These are phyloP conservation scores for Geotrichum reessii DNA, from an alignment of 1,139 yeast genomes.

Conservation along the genomic window DNA sequence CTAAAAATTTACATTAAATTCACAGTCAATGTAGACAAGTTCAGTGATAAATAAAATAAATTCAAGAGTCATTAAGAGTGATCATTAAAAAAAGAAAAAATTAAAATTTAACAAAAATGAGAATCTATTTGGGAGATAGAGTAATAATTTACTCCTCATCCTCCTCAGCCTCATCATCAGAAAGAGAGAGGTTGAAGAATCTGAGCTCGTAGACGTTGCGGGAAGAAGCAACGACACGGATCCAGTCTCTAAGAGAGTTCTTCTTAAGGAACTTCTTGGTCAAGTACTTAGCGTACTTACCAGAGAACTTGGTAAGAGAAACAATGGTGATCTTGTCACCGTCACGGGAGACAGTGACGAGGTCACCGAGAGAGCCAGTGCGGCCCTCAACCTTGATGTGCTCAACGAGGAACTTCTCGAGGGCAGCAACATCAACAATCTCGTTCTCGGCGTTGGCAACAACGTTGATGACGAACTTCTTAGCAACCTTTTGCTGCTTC, in stretches of 20 bases:
- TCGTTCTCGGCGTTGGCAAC: slow-evolving; percentile 97
- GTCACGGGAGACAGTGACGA: slow-evolving; percentile 81
- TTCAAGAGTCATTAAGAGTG: neutral
- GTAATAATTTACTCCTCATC: slow-evolving; percentile 18
- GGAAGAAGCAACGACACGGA: slow-evolving; percentile 96
- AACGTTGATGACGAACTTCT: slow-evolving; percentile 84
- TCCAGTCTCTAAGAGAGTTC: slow-evolving; percentile 98
- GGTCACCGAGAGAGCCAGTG: slow-evolving; percentile 95
- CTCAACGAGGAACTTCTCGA: slow-evolving; percentile 96
- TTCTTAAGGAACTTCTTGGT: slow-evolving; percentile 99
- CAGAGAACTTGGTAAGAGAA: slow-evolving; percentile 94
- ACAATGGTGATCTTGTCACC: slow-evolving; percentile 79
- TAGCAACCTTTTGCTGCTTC: slow-evolving; percentile 46
- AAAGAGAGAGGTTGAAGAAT: slow-evolving; percentile 98
- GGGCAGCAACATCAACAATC: slow-evolving; percentile 90
- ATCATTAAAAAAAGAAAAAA: neutral
- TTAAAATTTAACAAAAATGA: neutral
- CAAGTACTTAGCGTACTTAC: slow-evolving; percentile 98
- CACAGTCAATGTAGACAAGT: neutral
- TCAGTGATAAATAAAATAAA: neutral
- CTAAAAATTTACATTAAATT: neutral
- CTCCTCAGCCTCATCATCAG: slow-evolving; percentile 86
- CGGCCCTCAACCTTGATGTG: slow-evolving; percentile 98
- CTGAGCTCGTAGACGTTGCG: slow-evolving; percentile 96
- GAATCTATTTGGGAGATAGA: neutral